These are phyloP conservation scores for Phytophthora macrochlamydospora DNA, from an alignment of 352 stramenopile species.

Conservation along the genomic window DNA sequence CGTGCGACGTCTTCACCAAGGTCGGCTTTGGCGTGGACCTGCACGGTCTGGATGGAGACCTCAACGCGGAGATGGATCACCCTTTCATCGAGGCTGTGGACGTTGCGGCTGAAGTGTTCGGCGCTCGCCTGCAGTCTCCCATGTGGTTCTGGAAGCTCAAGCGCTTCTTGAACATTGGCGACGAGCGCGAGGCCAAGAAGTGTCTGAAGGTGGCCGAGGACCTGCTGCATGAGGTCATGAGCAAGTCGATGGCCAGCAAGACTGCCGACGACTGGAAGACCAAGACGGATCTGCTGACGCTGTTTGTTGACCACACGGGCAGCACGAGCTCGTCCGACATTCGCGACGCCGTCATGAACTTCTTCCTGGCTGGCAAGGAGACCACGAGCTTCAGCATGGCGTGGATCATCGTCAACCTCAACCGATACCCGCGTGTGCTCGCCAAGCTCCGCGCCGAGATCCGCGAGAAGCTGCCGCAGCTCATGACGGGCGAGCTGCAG, in stretches of 20 bases:
- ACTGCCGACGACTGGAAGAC: slow-evolving; percentile 20
- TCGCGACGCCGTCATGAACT: slow-evolving; percentile 69
- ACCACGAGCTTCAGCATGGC: slow-evolving; percentile 61
- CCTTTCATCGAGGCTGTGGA: slow-evolving; percentile 60
- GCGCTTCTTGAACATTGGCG: slow-evolving; percentile 40
- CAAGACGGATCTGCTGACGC: slow-evolving; percentile 48
- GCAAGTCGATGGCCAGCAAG: slow-evolving; percentile 42
- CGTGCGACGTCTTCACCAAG: slow-evolving; percentile 77
- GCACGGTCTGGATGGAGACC: slow-evolving; percentile 37
- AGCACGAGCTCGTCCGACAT: slow-evolving; percentile 42
- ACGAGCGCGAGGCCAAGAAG: slow-evolving; percentile 39
- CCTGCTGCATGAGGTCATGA: slow-evolving; percentile 51
- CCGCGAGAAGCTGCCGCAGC: slow-evolving; percentile 31
- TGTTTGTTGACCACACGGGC: slow-evolving; percentile 48
- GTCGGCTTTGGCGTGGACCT: slow-evolving; percentile 78
- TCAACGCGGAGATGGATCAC: slow-evolving; percentile 41
- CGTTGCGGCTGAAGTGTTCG: slow-evolving; percentile 30
- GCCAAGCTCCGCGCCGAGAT: slow-evolving; percentile 47
- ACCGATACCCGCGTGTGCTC: slow-evolving; percentile 50
- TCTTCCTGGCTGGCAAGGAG: slow-evolving; percentile 67
- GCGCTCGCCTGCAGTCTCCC: slow-evolving; percentile 49
- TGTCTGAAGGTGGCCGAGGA: slow-evolving; percentile 43
- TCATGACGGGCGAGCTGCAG: slow-evolving; percentile 34
- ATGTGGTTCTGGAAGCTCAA: slow-evolving; percentile 59
- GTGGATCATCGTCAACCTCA: slow-evolving; percentile 69